Evolutionary conservation across 257 asterid genomes (phyloP), one percentile per base, ranked within the genome.

Genomic region (Verbascum thapsus): DNA sequence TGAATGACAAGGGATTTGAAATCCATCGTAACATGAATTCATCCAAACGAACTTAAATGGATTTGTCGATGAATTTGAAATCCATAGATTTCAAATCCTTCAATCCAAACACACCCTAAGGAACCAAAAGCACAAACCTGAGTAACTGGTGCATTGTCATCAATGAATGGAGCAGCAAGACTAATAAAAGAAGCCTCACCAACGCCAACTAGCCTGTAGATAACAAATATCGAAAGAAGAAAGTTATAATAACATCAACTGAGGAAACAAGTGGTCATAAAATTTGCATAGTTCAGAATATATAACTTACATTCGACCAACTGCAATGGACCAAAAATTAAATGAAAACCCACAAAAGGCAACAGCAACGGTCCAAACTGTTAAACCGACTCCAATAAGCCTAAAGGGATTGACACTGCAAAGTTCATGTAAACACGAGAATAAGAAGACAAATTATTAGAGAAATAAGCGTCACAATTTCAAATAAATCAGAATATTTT

Each of bases 161-260:
- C 99, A 43, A 94, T 90, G 83, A 90, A 94, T 38, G 97, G 99
- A 81, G 99, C 94, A 12, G 97, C 97, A 67, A 94, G 97, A 82
- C 96, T 90, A 62, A 87, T 84, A 64, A 94, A 92, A 51, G 97
- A 94, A 75, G 99, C 99, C 90, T 94, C 99, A 11, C 99, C 97
- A 64, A 94, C 97, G 70, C 99, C 99, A 55, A 94, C 99, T 48
- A 94, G 82, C 99, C 97, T 92, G 74, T 43, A 39, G 49, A 63
- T 63, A 34, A 65, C 39, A 71, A 63, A 71, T 10, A 65, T n/a
- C n/a, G n/a, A n/a, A 32, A 12, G 57, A 59, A 18, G 23, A 53
- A 59, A 45, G n/a, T n/a, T 41, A 26, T 43, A 15, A 49, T 18
- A 35, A n/a, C 34, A 32, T 11, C 34, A 53, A 39, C 3, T 50